Evolutionary conservation across 2,329 filamentous ascomycete species (phyloP), one percentile per base, ranked within the genome.

Genomic region (Delphinella strobiligena): DNA sequence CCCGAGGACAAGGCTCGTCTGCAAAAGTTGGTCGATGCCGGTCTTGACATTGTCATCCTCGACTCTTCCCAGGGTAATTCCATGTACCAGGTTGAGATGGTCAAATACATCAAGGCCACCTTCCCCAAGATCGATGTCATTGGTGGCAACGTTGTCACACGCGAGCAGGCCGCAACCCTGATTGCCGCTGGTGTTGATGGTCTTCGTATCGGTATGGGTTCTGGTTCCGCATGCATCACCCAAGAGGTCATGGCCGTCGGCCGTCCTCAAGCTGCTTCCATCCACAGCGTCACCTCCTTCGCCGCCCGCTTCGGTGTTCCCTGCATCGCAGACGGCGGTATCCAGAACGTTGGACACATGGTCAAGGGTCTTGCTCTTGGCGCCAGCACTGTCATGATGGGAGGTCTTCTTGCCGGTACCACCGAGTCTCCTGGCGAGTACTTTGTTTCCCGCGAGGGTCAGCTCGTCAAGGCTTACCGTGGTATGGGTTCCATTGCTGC

Each of bases 231-330:
- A 58, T 98, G 91, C 66, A 98, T 98, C 54, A 98, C 91, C 41
- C 91, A 98, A 67, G 91, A 98, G 68, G 93, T 98, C 59, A 98
- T 98, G 91, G 91, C 91, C 51, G 89, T 98, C 36, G 91, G 93
- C 44, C 82, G 91, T 54, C 91, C 91, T 42, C 91, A 98, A 67
- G 91, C 93, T 31, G 85, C 88, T 19, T 80, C 91, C 32, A 89
- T 98, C 44, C 87, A 83, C 71, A 84, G 80, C 51, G 91, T 98
- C 53, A 80, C 84, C 55, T 71, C 77, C 39, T 98, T 98, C 55
- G 89, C 91, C 38, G 82, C 82, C 42, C 80, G 79, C 51, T 98
- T 98, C 55, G 91, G 93, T 46, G 88, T 98, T 51, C 91, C 91
- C 42, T 96, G 89, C 67, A 96, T 98, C 58, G 91, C 91, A 44